Evolutionary conservation across 805 yeast species (phyloP), one percentile per base, ranked within the genome.

Genomic region (Candida namnaoensis): DNA sequence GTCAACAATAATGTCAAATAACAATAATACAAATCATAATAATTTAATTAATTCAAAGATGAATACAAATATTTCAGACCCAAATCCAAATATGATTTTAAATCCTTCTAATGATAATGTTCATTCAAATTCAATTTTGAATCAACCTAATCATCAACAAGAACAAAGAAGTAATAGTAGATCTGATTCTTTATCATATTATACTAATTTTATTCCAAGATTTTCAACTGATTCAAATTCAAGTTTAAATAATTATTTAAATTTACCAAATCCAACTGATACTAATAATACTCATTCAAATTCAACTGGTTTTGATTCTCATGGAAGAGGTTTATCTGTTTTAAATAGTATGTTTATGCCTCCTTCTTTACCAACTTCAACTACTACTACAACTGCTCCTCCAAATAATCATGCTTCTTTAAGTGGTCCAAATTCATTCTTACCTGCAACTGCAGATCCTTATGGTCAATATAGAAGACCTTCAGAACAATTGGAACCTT

Each of bases 401-500:
- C 8, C 15, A 10, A 25, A 25, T n/a, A 6, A 36, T n/a, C 12
- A 19, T n/a, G 7, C 37, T 24, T 14, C 37, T 19, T 35, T 19
- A 11, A 10, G 9, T 7, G 37, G 37, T 24, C 27, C 27, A 35
- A 35, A 23, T 14, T 42, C 56, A 12, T 35, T 40, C 7, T n/a
- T 30, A 7, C 49, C 53, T 14, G 9, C 50, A 12, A 30, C 14
- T 11, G 42, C 40, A 12, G 54, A 52, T 19, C 41, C 64, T 43
- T 47, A 50, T 53, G 46, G 51, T 45, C 44, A 56, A 40, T 37
- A 49, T 24, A 59, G 75, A 47, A 57, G 76, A 38, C 72, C 69
- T n/a, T 65, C 74, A 38, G 78, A 74, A 48, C 76, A 70, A 40
- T 45, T 71, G 39, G 78, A 73, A 41, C 71, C 75, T 1, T 72